Evolutionary conservation across 495 filamentous ascomycete genomes (phyloP), one percentile per base, ranked within the genome.

Genomic region (Aspergillus olivimuriae): DNA sequence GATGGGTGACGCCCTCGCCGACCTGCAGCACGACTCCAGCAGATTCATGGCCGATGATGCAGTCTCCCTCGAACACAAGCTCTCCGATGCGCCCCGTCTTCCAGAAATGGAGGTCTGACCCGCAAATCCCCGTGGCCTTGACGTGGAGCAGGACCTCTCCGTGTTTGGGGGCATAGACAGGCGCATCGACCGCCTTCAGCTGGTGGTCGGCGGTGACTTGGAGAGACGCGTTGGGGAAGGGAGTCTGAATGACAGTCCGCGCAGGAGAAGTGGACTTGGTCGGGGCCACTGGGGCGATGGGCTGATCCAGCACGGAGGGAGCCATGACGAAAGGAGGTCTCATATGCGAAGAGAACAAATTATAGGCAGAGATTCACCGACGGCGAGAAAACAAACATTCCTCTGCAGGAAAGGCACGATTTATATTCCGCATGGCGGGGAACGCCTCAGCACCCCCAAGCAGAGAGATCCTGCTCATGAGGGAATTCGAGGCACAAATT

Each of bases 41-140:
- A 16, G 83, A 80, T 63, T 89, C 85, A 54, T 89, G 85, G n/a
- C 85, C 85, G 15, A 89, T 77, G n/a, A 77, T 81, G 19, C 87
- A 66, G 14, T 85, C 84, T 30, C 74, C 72, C 35, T 75, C 76
- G 44, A 83, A 78, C 26, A 82, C 74, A 42, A 89, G 73, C 43
- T 82, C 77, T 15, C 85, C 85, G 50, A 87, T 88, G 52, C 82
- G 80, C 45, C 82, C 86, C 40, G 85, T 79, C 48, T 84, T 84
- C 72, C 84, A 89, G 63, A 88, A 89, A 48, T 83, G 82, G 22
- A 88, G 70, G 58, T 89, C 85, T 0, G 82, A 87, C 14, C 61
- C 72, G 55, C 73, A 77, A 53, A 63, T 65, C 20, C 74, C 74
- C 10, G 73, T 72, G 3, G 68, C 71, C 47, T 75, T 75, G 20